These are phyloP conservation scores for Rhizopogon roseolus DNA, from an alignment of 768 basidiomycete species.

Conservation along the genomic window DNA sequence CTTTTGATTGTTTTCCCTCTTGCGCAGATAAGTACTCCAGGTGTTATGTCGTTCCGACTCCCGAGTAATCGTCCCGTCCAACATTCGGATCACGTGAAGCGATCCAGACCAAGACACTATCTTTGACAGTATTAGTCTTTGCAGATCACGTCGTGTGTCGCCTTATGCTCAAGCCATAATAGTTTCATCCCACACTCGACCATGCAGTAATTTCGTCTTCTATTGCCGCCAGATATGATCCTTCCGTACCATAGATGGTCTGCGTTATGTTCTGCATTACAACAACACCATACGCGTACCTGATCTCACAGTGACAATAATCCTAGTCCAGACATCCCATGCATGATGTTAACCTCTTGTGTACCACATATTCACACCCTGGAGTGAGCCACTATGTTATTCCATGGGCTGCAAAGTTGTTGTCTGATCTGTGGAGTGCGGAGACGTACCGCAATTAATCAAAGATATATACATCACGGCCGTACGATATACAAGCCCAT, in stretches of 20 bases:
- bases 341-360: background rate
- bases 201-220: background rate
- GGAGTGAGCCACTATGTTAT: background rate
- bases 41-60: background rate
- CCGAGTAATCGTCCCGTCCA: too few relatives aligned
- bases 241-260: background rate
- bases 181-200: background rate
- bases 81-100: background rate
- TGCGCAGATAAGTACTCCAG: background rate
- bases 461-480: background rate
- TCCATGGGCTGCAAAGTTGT: background rate
- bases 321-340: background rate
- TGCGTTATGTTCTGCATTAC: background rate
- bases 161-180: background rate
- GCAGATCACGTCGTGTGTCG: background rate
- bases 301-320: background rate
- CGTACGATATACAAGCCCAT: background rate
- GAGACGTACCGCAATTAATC: background rate
- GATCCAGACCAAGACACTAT: background rate
- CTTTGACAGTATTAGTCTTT: background rate
- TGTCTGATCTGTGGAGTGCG: background rate
- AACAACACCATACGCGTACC: background rate
- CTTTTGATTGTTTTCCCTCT: background rate
- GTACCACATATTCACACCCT: background rate
- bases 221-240: background rate